Percentiles rank a stretch among this genome's conserved stretches.
phyloP scores from a whole-genome alignment of 352 stramenopile genomes.

The Globisporangium spiculum region DNA sequence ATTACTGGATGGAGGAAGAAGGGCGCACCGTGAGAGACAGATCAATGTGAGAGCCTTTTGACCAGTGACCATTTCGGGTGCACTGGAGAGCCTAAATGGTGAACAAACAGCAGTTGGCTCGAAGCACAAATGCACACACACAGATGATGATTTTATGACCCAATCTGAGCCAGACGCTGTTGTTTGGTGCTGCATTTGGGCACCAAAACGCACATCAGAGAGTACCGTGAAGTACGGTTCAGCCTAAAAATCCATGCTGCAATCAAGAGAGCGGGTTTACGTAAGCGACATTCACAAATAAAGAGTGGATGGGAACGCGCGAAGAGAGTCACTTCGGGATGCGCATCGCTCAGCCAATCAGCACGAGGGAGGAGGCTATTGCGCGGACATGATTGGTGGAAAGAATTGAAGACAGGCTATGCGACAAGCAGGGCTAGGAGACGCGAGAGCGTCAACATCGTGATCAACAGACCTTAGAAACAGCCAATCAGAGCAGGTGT shows the following conservation, averaged over 20 bases:
- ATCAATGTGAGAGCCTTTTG: background rate
- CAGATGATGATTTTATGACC: background rate
- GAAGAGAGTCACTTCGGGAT: background rate
- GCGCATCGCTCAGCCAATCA: background rate
- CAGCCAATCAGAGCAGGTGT: too few relatives aligned
- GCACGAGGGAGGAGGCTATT: background rate
- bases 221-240: background rate
- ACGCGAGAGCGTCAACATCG: background rate
- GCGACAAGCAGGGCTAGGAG: background rate
- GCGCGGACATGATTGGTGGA: background rate
- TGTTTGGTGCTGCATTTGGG: background rate
- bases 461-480: background rate
- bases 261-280: background rate
- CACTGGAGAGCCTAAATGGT: background rate
- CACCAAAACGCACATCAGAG: background rate
- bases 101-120: background rate
- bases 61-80: background rate
- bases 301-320: background rate
- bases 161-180: background rate
- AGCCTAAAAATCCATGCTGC: background rate
- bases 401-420: background rate
- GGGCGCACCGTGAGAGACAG: background rate
- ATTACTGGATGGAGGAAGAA: conserved; percentile 8
- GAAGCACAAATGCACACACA: background rate
- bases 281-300: background rate